Percentiles rank a stretch among this genome's conserved stretches.
Conservation (phyloP, 2,329 filamentous ascomycete species). For the Colletotrichum viniferum region DNA sequence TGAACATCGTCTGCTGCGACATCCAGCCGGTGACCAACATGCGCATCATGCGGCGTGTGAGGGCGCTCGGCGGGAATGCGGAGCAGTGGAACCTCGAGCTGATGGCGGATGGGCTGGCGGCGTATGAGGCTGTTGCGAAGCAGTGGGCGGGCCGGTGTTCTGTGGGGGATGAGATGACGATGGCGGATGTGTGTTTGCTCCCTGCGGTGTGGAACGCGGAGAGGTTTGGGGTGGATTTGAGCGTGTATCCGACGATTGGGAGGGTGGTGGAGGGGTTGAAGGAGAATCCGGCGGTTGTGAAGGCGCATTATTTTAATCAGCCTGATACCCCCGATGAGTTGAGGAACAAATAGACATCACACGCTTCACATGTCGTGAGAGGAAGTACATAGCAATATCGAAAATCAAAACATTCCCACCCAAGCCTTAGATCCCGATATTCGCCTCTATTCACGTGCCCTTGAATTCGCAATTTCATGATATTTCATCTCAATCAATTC, state of each 20-base stretch:
- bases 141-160: constrained; percentile 53
- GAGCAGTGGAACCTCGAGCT: constrained; percentile 56
- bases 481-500: not conserved
- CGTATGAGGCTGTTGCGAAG: constrained; percentile 54
- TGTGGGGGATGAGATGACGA: constrained; percentile 57
- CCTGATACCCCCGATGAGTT: constrained; percentile 43
- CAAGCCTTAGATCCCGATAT: not conserved
- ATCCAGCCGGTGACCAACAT: constrained; percentile 66
- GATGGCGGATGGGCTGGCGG: constrained; percentile 56
- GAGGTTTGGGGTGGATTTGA: constrained; percentile 57
- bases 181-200: constrained; percentile 64
- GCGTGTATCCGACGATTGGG: constrained; percentile 49
- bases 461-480: not conserved
- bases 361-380: not conserved
- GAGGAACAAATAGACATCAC: not conserved
- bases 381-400: not conserved
- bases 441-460: not conserved
- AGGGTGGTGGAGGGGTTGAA: constrained; percentile 51
- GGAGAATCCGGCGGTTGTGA: constrained; percentile 52
- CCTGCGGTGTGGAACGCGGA: constrained; percentile 64
- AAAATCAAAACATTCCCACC: fast-evolving
- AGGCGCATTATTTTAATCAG: constrained; percentile 59
- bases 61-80: constrained; percentile 44
- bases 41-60: constrained; percentile 54
- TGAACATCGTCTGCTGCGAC: constrained; percentile 59